Conservation (phyloP, 257 asterid genomes). For the Forsythia viridissima region DNA sequence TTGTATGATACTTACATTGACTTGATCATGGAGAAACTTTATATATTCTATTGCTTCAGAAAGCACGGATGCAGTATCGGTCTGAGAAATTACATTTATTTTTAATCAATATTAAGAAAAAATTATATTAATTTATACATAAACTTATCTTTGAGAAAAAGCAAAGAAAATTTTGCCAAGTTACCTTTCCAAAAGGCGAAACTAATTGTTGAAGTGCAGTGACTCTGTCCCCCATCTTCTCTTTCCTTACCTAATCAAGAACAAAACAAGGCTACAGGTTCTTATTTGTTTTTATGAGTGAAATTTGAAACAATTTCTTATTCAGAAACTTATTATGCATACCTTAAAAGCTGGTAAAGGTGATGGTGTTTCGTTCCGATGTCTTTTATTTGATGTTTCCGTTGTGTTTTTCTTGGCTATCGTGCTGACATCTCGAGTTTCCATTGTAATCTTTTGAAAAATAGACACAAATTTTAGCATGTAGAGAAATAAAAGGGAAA, state of each 20-base stretch:
- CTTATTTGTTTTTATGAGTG: slow-evolving; percentile 17
- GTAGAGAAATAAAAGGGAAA: neutral
- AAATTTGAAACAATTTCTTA: slow-evolving; percentile 3
- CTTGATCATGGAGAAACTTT: slow-evolving; percentile 85
- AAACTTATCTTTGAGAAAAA: slow-evolving; percentile 20
- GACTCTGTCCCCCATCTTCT: slow-evolving; percentile 95
- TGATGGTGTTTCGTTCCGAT: slow-evolving; percentile 59
- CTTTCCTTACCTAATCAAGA: slow-evolving; percentile 73
- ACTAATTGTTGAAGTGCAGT: slow-evolving; percentile 88
- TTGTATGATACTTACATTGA: slow-evolving; percentile 54
- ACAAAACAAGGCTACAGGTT: slow-evolving; percentile 31
- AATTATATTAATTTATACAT: neutral
- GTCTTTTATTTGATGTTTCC: slow-evolving; percentile 59
- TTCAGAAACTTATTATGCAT: slow-evolving; percentile 1
- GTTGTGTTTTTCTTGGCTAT: slow-evolving; percentile 40
- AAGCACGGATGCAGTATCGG: slow-evolving; percentile 97
- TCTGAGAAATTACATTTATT: slow-evolving; percentile 40
- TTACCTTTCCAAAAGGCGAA: slow-evolving; percentile 93
- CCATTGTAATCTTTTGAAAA: slow-evolving; percentile 35
- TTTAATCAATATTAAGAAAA: neutral
- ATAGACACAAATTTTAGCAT: neutral
- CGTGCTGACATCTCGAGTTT: slow-evolving; percentile 34
- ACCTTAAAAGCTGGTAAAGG: slow-evolving; percentile 86
- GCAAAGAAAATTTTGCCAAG: slow-evolving; percentile 31
- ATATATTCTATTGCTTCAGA: slow-evolving; percentile 90